Percentiles rank a stretch among this genome's conserved stretches.
phyloP scores from a whole-genome alignment of 2,329 filamentous ascomycete species.

The Pseudopyricularia javanii region DNA sequence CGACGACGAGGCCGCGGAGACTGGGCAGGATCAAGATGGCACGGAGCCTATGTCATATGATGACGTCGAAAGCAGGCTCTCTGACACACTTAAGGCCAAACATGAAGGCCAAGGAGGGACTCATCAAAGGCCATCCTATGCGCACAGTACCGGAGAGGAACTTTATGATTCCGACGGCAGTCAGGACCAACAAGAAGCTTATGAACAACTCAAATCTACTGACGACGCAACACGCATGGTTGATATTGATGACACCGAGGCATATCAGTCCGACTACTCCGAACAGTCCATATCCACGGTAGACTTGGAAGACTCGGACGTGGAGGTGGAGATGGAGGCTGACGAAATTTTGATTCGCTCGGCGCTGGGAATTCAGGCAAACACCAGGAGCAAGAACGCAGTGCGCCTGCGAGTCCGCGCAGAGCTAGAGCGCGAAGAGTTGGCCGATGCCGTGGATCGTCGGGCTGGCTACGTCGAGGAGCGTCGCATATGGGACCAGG shows the following conservation, averaged over 20 bases:
- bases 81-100: constrained; percentile 1
- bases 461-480: constrained; percentile 28
- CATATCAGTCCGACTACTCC: neutral
- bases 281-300: neutral
- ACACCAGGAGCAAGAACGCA: constrained; percentile 18
- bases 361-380: constrained; percentile 24
- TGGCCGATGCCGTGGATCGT: constrained; percentile 29
- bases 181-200: neutral
- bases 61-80: constrained; percentile 28
- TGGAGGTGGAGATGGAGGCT: constrained; percentile 17
- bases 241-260: neutral
- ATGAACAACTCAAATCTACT: constrained; percentile 2
- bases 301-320: neutral
- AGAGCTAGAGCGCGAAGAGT: constrained; percentile 28
- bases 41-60: constrained; percentile 25
- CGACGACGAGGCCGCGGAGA: constrained; percentile 9
- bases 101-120: neutral
- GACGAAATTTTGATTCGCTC: constrained; percentile 30
- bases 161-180: neutral
- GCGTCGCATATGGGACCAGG: constrained; percentile 26
- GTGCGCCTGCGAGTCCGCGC: constrained; percentile 24
- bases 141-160: neutral
- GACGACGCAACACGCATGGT: neutral
- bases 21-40: constrained; percentile 7
- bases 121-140: neutral